phyloP scores from a whole-genome alignment of 257 asterid species.

The Solanum neorickii region DNA sequence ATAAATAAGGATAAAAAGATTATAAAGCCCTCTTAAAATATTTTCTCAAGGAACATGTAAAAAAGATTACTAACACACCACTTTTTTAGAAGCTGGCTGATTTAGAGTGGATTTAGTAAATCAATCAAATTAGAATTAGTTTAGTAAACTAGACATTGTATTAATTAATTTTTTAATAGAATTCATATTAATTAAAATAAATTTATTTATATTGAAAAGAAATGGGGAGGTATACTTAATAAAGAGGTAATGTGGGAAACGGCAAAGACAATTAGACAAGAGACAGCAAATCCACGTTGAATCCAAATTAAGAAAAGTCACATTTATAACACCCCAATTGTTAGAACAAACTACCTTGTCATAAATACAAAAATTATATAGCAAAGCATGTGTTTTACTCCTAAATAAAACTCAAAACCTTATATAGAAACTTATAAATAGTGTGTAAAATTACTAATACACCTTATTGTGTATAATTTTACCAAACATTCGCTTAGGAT shows the following conservation, averaged over 20 bases:
- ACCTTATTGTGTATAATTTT: not conserved
- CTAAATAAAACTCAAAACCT: not conserved
- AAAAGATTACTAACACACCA: not conserved
- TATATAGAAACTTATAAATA: not conserved
- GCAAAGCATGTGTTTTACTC: not conserved
- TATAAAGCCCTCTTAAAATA: not conserved
- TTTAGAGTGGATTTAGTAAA: not conserved
- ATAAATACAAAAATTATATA: not conserved
- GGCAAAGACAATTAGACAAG: slow-evolving; percentile 5
- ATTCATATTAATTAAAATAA: not conserved
- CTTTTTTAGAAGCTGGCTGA: not conserved
- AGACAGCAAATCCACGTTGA: slow-evolving; percentile 5
- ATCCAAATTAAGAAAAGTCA: not conserved
- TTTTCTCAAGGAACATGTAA: not conserved
- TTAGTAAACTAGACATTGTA: not conserved
- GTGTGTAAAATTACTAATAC: not conserved
- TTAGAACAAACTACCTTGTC: not conserved
- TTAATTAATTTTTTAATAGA: not conserved
- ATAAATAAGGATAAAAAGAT: not conserved
- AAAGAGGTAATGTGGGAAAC: not conserved
- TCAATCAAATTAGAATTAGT: not conserved
- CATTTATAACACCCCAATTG: not conserved
- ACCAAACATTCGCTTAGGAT: too few species aligned
- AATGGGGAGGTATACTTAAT: not conserved
- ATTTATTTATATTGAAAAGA: too few species aligned